Evolutionary conservation across 2,329 filamentous ascomycete genomes (phyloP), one percentile per base, ranked within the genome.

Genomic region (Claviceps pazoutovae): DNA sequence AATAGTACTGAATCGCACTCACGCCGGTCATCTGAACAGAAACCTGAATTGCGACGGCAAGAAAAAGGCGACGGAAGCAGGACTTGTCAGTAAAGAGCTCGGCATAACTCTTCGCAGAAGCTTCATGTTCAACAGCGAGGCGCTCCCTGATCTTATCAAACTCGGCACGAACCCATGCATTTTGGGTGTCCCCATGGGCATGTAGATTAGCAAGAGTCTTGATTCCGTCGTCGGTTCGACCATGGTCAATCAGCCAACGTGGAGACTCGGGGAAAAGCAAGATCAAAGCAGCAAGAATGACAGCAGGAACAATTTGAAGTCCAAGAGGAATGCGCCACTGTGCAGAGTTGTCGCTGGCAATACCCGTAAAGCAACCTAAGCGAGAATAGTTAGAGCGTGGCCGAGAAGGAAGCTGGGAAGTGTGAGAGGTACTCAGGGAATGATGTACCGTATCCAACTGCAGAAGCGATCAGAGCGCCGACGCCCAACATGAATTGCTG

Each of bases 1-100:
- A 46, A 14, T 46, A 46, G n/a, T 46, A 46, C 44, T 46, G 44
- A 11, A 46, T 46, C 5, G 44, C 44, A 19, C 44, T 46, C n/a
- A 46, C 44, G 19, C 44, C 44, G 19, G 44, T 46, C 44, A 46
- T 46, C 21, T 46, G 44, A 14, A 46, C 44, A 4, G 44, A 46
- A 30, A 46, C 44, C 3, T 46, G 44, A 7, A 46, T 46, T 8
- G 44, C 44, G 5, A 46, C 44, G 44, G 44, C 44, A 19, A 46
- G 44, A 16, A 46, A 46, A 1, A 46, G 44, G n/a, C 44, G 44
- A 13, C 44, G 44, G 19, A 46, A 46, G 44, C 44, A 46, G 23
- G 44, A 46, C 44, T 36, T 46, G n/a, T 46, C 44, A n/a, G 44
- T 46, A 17, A 46, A 46, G 44, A 46, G 44, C 26, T 46, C 44